Percentiles rank a stretch among this genome's conserved stretches.
Conservation (phyloP, 2,329 filamentous ascomycete genomes). For the Aureobasidium pullulans region DNA sequence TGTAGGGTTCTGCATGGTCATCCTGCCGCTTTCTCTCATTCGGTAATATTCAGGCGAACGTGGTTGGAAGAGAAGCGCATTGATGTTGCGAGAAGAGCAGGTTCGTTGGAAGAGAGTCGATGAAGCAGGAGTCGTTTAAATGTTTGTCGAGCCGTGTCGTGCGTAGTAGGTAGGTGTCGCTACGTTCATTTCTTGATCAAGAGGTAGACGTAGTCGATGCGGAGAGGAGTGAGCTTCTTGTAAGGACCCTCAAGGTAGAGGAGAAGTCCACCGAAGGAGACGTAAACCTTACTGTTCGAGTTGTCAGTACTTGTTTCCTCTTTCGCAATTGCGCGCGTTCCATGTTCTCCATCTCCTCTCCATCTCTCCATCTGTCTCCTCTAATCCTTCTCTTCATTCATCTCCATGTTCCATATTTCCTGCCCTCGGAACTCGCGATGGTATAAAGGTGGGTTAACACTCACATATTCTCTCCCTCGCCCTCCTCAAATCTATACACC, state of each 20-base stretch:
- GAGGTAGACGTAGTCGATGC: slow-evolving; percentile 90
- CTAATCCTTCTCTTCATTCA: background rate
- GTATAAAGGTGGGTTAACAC: slow-evolving; percentile 50
- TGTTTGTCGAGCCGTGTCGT: background rate
- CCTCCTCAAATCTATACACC: slow-evolving; percentile 82
- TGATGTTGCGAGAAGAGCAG: too few relatives aligned
- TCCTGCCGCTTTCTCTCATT: too few relatives aligned
- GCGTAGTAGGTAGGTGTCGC: background rate
- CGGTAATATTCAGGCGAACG: too few relatives aligned
- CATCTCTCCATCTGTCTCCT: background rate
- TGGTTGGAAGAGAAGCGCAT: too few relatives aligned
- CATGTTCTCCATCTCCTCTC: background rate
- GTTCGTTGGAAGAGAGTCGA: too few relatives aligned
- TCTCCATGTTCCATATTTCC: slow-evolving; percentile 21
- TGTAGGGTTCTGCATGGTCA: background rate
- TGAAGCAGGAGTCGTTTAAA: too few relatives aligned
- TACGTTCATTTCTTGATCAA: slow-evolving; percentile 72
- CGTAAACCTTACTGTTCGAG: slow-evolving; percentile 61
- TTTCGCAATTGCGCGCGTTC: background rate
- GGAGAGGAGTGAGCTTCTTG: slow-evolving; percentile 85
- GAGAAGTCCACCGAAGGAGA: slow-evolving; percentile 87
- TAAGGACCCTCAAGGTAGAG: slow-evolving; percentile 89
- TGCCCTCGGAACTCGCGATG: background rate
- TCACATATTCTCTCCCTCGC: slow-evolving; percentile 67
- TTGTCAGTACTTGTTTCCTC: background rate